Percentiles rank a stretch among this genome's conserved stretches.
These are phyloP conservation scores for Trypanosoma vivax DNA, from an alignment of 208 protist species.

Conservation along the genomic window DNA sequence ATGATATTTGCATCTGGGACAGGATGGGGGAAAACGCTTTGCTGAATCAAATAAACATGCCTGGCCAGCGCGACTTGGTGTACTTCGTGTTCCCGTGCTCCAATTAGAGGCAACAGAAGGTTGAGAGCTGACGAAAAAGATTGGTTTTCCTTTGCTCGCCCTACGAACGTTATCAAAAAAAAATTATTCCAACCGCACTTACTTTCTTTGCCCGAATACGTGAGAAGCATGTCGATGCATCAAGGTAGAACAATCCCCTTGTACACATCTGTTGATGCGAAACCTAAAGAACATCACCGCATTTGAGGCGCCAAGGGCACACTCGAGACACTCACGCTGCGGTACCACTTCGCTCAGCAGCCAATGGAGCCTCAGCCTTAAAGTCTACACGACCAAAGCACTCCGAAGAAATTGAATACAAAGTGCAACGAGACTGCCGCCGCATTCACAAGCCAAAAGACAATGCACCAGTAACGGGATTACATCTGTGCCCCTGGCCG, in stretches of 20 bases:
- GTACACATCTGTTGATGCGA: too few relatives aligned
- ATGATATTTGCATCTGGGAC: background rate
- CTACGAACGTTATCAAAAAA: background rate
- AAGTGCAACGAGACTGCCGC: background rate
- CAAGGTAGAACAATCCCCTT: too few relatives aligned
- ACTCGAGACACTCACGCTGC: too few relatives aligned
- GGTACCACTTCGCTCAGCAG: too few relatives aligned
- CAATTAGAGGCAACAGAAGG: conserved; percentile 25
- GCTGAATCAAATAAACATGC: conserved; percentile 51
- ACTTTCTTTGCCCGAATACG: too few relatives aligned
- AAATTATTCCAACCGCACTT: too few relatives aligned
- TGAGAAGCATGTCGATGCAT: too few relatives aligned
- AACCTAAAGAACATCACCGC: too few relatives aligned
- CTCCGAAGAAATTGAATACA: too few relatives aligned
- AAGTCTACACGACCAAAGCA: too few relatives aligned
- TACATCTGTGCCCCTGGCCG: background rate
- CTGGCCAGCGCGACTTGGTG: conserved; percentile 39
- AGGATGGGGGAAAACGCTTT: background rate
- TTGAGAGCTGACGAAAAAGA: conserved; percentile 36
- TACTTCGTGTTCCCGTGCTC: conserved; percentile 9
- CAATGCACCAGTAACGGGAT: conserved; percentile 10
- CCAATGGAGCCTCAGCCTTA: too few relatives aligned
- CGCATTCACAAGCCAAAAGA: conserved; percentile 6
- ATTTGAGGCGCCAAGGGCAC: too few relatives aligned
- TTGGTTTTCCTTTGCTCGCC: background rate